Conservation (phyloP, 2,329 filamentous ascomycete genomes). For the Xylariales sp. region DNA sequence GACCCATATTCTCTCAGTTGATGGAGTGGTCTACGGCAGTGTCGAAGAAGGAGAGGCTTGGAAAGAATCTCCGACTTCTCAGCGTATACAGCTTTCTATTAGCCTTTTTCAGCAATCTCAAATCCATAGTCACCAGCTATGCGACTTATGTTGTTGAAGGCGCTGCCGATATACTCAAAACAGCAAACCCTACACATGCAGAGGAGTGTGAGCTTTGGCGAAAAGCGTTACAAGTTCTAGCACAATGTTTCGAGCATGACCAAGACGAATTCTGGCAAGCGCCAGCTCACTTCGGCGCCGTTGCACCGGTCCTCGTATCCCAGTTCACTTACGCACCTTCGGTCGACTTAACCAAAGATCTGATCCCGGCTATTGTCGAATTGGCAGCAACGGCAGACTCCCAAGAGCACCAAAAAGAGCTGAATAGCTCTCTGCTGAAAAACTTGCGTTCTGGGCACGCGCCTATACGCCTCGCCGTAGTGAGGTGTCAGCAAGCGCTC, state of each 20-base stretch:
- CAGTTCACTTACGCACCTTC: constrained; percentile 68
- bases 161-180: constrained; percentile 71
- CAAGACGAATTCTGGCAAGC: constrained; percentile 97
- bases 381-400: constrained; percentile 85
- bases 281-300: constrained; percentile 82
- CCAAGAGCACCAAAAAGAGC: constrained; percentile 87
- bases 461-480: constrained; percentile 80
- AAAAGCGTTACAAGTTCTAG: constrained; percentile 76
- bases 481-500: constrained; percentile 83
- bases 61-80: constrained; percentile 72
- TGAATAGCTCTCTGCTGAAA: constrained; percentile 82
- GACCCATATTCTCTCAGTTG: constrained; percentile 88
- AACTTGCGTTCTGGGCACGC: constrained; percentile 80
- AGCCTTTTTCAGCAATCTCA: constrained; percentile 84
- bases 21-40: constrained; percentile 80
- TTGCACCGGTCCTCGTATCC: constrained; percentile 75
- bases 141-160: constrained; percentile 85
- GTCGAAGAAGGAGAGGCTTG: constrained; percentile 69
- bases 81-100: constrained; percentile 85
- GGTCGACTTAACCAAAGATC: constrained; percentile 59
- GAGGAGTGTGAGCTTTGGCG: constrained; percentile 73
- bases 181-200: constrained; percentile 56
- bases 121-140: constrained; percentile 95
- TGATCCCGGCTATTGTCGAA: constrained; percentile 81
- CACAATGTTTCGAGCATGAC: constrained; percentile 85